phyloP scores from a whole-genome alignment of 179 eudicot genomes.

The Beta corolliflora region DNA sequence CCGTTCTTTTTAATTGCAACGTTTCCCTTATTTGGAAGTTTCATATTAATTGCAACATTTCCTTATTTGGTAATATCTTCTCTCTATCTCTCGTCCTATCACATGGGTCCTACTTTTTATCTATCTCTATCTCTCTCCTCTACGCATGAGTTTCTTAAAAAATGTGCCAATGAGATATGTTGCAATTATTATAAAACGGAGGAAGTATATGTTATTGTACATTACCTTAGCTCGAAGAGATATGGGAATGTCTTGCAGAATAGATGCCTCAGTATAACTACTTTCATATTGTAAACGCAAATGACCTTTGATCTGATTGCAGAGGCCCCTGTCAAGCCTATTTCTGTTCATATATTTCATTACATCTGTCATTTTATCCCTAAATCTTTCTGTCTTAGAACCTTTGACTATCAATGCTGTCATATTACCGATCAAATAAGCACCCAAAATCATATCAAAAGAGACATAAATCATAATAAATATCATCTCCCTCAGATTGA shows the following conservation, averaged over 20 bases:
- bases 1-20: no score
- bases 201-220: not conserved
- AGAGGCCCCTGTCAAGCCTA: slow-evolving; percentile 67
- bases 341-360: slow-evolving; percentile 85
- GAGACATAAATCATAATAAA: slow-evolving; percentile 89
- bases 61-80: no score
- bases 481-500: slow-evolving; percentile 89
- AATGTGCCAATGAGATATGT: no score
- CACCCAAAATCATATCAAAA: slow-evolving; percentile 92
- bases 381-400: slow-evolving; percentile 78
- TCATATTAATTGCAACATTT: no score
- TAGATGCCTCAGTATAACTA: slow-evolving; percentile 78
- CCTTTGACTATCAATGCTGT: slow-evolving; percentile 95
- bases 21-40: no score
- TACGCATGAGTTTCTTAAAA: no score
- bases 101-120: no score
- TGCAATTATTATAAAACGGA: no score
- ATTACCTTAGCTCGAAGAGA: slow-evolving; percentile 89
- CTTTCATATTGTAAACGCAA: slow-evolving; percentile 86
- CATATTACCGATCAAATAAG: slow-evolving; percentile 92
- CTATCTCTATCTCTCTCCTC: no score
- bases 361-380: slow-evolving; percentile 88
- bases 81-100: no score
- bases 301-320: slow-evolving; percentile 85
- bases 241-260: slow-evolving; percentile 79